Conservation (phyloP, 768 basidiomycete species). For the Suillus spraguei region DNA sequence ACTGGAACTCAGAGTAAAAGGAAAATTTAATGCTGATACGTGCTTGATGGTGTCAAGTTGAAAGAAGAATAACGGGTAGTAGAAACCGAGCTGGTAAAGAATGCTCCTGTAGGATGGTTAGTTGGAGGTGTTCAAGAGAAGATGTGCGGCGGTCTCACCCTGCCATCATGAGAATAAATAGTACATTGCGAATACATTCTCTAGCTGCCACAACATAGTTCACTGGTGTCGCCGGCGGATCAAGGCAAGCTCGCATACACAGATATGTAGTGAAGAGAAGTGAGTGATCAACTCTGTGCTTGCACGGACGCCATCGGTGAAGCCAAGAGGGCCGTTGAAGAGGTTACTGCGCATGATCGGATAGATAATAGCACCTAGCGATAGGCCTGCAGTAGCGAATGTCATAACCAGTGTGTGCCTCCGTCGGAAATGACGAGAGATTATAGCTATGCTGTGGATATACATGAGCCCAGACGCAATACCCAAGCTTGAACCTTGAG, state of each 20-base stretch:
- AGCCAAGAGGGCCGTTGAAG: not conserved
- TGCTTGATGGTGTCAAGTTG: conserved; percentile 56
- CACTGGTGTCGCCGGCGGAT: not conserved
- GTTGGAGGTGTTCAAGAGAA: not conserved
- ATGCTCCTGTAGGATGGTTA: conserved; percentile 17
- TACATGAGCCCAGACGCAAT: conserved; percentile 46
- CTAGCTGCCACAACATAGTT: conserved; percentile 20
- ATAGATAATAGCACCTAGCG: not conserved
- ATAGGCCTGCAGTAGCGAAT: not conserved
- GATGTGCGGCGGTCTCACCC: conserved; percentile 16
- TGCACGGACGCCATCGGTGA: not conserved
- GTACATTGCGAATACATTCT: conserved; percentile 27
- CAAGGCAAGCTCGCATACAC: conserved; percentile 1
- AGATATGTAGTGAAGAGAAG: not conserved
- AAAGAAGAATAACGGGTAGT: conserved; percentile 59
- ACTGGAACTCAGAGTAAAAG: conserved; percentile 46
- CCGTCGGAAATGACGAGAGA: conserved; percentile 46
- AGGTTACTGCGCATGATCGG: not conserved
- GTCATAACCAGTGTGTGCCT: conserved; percentile 17
- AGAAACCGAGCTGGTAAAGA: conserved; percentile 22
- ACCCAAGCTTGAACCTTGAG: conserved; percentile 46
- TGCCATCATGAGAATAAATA: conserved; percentile 26
- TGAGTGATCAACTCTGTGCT: not conserved
- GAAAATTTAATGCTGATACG: conserved; percentile 45
- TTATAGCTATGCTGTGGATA: conserved; percentile 43